Evolutionary conservation across 345 rosid genomes (phyloP).

Genomic region (Stellera chamaejasme): DNA sequence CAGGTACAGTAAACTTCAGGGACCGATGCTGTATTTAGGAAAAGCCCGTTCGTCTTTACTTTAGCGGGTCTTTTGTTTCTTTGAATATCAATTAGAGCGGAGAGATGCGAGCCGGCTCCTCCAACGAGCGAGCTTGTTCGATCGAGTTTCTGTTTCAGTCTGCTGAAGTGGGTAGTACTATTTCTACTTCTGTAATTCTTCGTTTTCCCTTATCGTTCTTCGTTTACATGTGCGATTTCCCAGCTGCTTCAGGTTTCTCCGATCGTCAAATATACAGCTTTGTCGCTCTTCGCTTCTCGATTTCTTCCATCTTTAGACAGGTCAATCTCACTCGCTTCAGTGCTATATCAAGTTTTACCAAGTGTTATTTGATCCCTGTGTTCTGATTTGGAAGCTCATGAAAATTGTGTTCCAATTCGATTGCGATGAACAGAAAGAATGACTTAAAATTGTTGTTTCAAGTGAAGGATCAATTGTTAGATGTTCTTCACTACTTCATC

Average conservation of each 20-base stretch:
- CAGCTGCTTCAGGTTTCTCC: constrained; percentile 55
- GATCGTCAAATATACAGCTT: constrained; percentile 57
- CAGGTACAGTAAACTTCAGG: too few species aligned
- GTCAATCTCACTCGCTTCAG: constrained; percentile 12
- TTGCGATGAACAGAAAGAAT: too few species aligned
- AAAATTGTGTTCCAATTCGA: background rate
- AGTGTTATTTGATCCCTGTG: background rate
- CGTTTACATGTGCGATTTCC: background rate
- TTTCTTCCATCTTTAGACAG: constrained; percentile 41
- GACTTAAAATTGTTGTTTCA: background rate
- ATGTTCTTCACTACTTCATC: too few species aligned
- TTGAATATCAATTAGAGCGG: background rate
- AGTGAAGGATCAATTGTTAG: background rate
- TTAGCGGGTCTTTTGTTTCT: background rate
- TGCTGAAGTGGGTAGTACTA: constrained; percentile 21
- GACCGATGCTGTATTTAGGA: too few species aligned
- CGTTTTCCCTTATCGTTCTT: constrained; percentile 4
- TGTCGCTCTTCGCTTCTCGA: constrained; percentile 63
- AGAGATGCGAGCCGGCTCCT: constrained; percentile 3
- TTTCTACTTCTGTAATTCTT: background rate
- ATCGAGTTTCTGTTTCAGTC: constrained; percentile 39
- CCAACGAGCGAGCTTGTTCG: constrained; percentile 10
- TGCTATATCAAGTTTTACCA: too few species aligned
- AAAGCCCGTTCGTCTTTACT: too few species aligned
- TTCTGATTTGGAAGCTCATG: background rate